Evolutionary conservation across 345 rosid species (phyloP).

Genomic region (Eutrema heterophyllum): DNA sequence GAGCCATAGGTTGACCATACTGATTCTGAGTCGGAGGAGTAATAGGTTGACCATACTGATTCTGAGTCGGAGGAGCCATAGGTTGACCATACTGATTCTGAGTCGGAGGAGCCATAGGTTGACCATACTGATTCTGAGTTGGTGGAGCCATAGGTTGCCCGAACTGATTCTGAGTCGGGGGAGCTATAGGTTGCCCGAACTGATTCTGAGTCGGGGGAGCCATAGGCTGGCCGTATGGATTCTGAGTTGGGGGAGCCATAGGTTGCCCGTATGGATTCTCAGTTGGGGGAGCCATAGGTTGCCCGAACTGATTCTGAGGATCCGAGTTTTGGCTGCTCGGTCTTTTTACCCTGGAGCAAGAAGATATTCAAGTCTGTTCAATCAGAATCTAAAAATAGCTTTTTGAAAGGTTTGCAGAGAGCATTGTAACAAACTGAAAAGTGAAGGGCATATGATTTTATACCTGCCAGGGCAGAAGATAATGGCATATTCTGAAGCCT

Average conservation of each 20-base stretch:
- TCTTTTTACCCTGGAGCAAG: constrained; percentile 21
- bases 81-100: not conserved
- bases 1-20: too few relatives aligned
- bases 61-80: constrained; percentile 5
- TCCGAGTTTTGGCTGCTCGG: constrained; percentile 18
- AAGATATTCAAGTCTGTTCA: not conserved
- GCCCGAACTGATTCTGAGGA: constrained; percentile 9
- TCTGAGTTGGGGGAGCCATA: constrained; percentile 13
- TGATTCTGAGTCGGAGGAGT: too few relatives aligned
- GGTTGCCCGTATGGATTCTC: not conserved
- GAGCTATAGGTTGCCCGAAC: not conserved
- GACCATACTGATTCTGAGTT: not conserved
- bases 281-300: constrained; percentile 1
- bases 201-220: constrained; percentile 1
- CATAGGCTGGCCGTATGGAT: not conserved
- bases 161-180: not conserved
- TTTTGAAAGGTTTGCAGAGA: not conserved
- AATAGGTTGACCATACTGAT: constrained; percentile 15
- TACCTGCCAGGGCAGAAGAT: constrained; percentile 73
- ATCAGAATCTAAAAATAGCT: not conserved
- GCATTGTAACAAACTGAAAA: not conserved
- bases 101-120: constrained; percentile 14
- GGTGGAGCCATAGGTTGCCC: constrained; percentile 6
- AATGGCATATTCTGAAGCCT: constrained; percentile 65
- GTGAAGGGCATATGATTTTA: not conserved